phyloP scores from a whole-genome alignment of 768 basidiomycete species.

The Boletus insuetus region DNA sequence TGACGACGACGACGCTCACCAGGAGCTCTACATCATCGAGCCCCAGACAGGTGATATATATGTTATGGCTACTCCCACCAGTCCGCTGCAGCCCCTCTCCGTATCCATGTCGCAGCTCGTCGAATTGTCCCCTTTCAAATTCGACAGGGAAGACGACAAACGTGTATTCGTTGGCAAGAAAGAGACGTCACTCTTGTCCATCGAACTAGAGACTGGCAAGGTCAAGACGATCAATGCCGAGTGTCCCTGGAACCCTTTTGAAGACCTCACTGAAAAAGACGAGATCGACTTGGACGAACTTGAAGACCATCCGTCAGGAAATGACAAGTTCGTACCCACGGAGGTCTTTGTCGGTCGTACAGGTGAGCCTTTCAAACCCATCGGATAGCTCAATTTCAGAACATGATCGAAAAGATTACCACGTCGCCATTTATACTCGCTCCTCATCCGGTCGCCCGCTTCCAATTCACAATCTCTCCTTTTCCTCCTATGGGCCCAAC shows the following conservation, averaged over 20 bases:
- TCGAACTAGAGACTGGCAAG: conserved; percentile 77
- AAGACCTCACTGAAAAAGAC: conserved; percentile 44
- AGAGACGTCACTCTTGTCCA: conserved; percentile 74
- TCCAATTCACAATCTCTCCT: conserved; percentile 77
- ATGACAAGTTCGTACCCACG: conserved; percentile 27
- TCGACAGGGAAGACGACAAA: conserved; percentile 50
- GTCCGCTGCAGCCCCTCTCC: conserved; percentile 82
- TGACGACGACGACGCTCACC: conserved; percentile 48
- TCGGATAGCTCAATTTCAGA: conserved; percentile 1
- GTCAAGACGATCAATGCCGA: conserved; percentile 75
- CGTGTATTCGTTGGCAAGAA: conserved; percentile 89
- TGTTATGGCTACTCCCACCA: conserved; percentile 67
- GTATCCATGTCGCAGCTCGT: conserved; percentile 92
- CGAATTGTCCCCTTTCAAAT: conserved; percentile 81
- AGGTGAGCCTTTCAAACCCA: conserved; percentile 38
- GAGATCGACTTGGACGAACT: conserved; percentile 58
- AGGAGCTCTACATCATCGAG: conserved; percentile 90
- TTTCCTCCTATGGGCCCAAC: conserved; percentile 92
- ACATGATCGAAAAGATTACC: conserved; percentile 64
- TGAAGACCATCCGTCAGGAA: conserved; percentile 44
- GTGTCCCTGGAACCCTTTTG: conserved; percentile 73
- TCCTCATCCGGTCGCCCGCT: conserved; percentile 35
- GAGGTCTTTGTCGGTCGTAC: conserved; percentile 67
- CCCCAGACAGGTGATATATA: conserved; percentile 94
- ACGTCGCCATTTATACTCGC: conserved; percentile 77